Base-by-base conservation (phyloP, 1,139 yeast genomes). In the Candida sp. region DNA sequence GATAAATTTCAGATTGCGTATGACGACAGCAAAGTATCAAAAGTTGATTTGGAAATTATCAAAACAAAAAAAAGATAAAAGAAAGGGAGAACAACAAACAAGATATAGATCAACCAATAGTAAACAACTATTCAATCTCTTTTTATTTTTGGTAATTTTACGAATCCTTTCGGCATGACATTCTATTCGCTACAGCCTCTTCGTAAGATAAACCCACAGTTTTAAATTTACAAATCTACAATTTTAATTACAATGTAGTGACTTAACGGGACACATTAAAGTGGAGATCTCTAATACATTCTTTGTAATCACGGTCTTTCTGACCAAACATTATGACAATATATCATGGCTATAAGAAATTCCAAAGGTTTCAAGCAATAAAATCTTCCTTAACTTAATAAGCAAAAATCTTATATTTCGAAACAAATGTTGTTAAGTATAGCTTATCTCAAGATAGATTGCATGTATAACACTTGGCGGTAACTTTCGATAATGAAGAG, bases 231-330 rank as follows among this genome's bases (percentile, higher is more conserved):
- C 19, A 15, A 15, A 15, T 15, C 19, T 25, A 25, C 29, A 25
- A 25, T 25, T 25, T 25, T 21, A 34, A 19, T 38, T 22, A 27
- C 43, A 47, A 64, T 78, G 79, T 79, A 45, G 73, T 72, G 82
- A 70, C 66, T 64, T 73, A 73, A 79, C 83, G 83, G 83, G 83
- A 79, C 62, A 69, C 77, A 55, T 61, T 53, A 60, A 57, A 61
- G 75, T 75, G 56, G 61, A 43, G 52, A 56, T 63, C 72, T 58
- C 57, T 52, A 60, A 60, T 64, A 66, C 66, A 73, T 76, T 63
- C 82, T 77, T 65, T 57, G 60, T 70, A 73, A 68, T 69, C 80
- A 73, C 72, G 41, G 42, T 51, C 68, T 60, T 42, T 77, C 81
- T 76, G 66, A 63, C 82, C 81, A 66, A 57, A 61, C 51, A 45